Conservation (phyloP, 2,329 filamentous ascomycete species). For the Alternaria incomplexa region DNA sequence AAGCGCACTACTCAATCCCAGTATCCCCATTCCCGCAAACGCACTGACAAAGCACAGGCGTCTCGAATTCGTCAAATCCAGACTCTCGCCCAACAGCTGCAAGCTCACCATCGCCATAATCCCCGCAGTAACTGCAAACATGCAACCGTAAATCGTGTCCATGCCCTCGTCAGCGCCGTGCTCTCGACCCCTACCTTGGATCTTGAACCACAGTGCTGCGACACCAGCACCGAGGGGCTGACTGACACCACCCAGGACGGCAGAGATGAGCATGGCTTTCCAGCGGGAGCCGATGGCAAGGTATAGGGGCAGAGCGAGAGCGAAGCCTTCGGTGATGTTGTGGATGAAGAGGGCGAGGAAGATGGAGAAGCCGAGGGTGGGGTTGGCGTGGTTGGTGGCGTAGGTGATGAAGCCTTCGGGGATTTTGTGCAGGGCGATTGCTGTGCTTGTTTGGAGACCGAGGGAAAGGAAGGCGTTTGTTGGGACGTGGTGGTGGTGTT, state of each 20-base stretch:
- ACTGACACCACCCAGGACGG: conserved; percentile 81
- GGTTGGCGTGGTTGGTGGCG: conserved; percentile 95
- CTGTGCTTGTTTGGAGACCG: conserved; percentile 93
- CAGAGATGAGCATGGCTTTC: conserved; percentile 84
- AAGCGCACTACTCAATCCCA: conserved; percentile 84
- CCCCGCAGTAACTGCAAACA: conserved; percentile 89
- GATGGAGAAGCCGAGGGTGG: conserved; percentile 83
- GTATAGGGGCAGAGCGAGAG: conserved; percentile 89
- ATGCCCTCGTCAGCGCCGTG: conserved; percentile 58
- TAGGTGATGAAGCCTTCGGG: conserved; percentile 90
- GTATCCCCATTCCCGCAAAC: conserved; percentile 83
- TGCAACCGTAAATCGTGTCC: conserved; percentile 71
- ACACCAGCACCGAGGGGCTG: conserved; percentile 86
- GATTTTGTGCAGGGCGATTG: conserved; percentile 95
- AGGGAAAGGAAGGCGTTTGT: conserved; percentile 93
- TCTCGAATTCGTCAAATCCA: conserved; percentile 81
- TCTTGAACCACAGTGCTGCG: conserved; percentile 84
- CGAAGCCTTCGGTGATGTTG: conserved; percentile 97
- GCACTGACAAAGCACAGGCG: conserved; percentile 80
- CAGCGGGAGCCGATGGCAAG: conserved; percentile 82
- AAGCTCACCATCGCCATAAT: conserved; percentile 96
- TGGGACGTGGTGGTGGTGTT: conserved; percentile 95
- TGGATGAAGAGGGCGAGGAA: conserved; percentile 97
- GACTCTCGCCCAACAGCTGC: conserved; percentile 84
- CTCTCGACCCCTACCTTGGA: conserved; percentile 61